A percentile compares a stretch with the other conserved stretches of the same genome.
phyloP scores from a whole-genome alignment of 108 stramenopile species.

The Fragilaria radians region DNA sequence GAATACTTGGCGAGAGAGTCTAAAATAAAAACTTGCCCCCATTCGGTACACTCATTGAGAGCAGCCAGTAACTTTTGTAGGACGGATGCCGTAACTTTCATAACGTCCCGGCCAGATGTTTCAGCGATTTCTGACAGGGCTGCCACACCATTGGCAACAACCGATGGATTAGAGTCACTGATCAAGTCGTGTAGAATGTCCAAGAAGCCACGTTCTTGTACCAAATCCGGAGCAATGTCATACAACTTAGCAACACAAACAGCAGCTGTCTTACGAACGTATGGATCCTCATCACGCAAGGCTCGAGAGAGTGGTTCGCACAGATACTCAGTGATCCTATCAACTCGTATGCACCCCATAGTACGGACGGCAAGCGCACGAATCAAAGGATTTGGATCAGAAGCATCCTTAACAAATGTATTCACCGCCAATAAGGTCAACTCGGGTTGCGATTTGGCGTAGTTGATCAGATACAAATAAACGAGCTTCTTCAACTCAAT shows the following conservation, averaged over 20 bases:
- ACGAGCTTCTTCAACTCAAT: conserved; percentile 98
- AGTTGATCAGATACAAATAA: conserved; percentile 99
- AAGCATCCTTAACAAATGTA: conserved; percentile 98
- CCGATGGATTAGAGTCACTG: conserved; percentile 93
- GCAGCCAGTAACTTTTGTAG: conserved; percentile 97
- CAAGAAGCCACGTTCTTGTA: conserved; percentile 95
- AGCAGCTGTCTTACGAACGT: conserved; percentile 98
- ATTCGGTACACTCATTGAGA: conserved; percentile 99
- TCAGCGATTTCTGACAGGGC: conserved; percentile 97
- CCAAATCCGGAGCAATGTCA: conserved; percentile 96
- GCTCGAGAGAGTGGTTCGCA: conserved; percentile 93
- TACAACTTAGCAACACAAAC: conserved; percentile 99
- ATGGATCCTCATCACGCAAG: conserved; percentile 94
- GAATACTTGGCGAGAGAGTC: conserved; percentile 96
- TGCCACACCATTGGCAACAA: conserved; percentile 99
- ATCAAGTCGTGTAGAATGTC: conserved; percentile 94
- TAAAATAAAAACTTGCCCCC: conserved; percentile 99
- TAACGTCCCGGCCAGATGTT: conserved; percentile 90
- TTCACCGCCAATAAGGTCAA: conserved; percentile 98
- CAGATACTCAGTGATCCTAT: conserved; percentile 98
- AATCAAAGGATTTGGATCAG: conserved; percentile 96
- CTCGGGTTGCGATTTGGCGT: conserved; percentile 99
- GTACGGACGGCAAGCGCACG: conserved; percentile 98
- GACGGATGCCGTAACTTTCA: conserved; percentile 89
- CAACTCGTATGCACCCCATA: conserved; percentile 99